Base-by-base conservation (phyloP, 1,139 yeast species). In the Wickerhamomyces sp. region DNA sequence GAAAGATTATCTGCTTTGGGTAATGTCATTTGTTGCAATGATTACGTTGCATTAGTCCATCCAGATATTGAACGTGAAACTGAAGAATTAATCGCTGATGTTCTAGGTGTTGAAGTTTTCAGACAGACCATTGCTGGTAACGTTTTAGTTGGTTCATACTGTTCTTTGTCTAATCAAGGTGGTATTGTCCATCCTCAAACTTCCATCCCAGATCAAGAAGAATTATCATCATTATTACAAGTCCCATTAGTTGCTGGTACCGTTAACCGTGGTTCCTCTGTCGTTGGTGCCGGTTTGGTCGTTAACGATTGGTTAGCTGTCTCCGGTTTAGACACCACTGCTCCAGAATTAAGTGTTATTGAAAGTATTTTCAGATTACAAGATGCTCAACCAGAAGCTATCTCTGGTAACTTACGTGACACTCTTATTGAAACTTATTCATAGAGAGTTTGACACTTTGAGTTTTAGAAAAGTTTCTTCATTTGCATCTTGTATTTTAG, bases 51-150 rank as follows among this genome's bases (percentile, higher is more conserved):
- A 5, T 76, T 94, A 54, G 99, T 94, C 44, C 99, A 94, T 68
- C 99, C 99, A 44, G 99, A 94, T 72, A 89, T 94, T 56, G 99
- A 94, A 74, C 84, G 99, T 65, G 99, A 94, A 70, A 94, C 99
- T 44, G 99, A 94, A 72, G 99, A 94, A 71, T 75, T 94, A 60
- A 94, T 94, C 64, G 96, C 99, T 41, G 99, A 94, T 69, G 96
- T 91, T n/a, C 76, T 94, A 52, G 99, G 99, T 49, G 99, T 94
- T 44, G 99, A 94, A 70, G 99, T 94, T 38, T 94, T 94, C 79
- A 84, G 99, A 72, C 99, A 93, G 71, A 94, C 99, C 44, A 91
- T 94, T 58, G 97, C 99, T 18, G 98, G 97, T 54, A 93, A 94
- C 66, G 98, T 94, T 44, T 77, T 94, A 53, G 99, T 94, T 48